Evolutionary conservation across 306 rosid species (phyloP), one percentile per base, ranked within the genome.

Genomic region (Acacia confusa): DNA sequence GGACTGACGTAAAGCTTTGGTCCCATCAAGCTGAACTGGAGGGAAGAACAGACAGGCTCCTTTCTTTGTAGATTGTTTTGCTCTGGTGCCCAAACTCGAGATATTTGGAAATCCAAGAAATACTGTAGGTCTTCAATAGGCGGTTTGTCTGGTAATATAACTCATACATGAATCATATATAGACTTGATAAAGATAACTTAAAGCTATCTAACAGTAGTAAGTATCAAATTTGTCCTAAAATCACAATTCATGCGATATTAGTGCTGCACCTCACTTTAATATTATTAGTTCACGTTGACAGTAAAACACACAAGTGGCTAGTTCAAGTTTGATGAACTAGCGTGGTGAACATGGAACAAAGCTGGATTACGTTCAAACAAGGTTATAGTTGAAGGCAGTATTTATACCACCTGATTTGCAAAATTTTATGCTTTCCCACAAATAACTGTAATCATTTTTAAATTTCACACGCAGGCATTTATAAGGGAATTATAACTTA

Each of bases 1-100:
- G 95, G 97, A 87, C 98, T 95, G 82, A 95, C 80, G 71, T 88
- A 91, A 75, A 95, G 98, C 86, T 92, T 95, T 24, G 98, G 97
- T 70, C 98, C 97, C 98, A 95, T 95, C 91, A 95, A 90, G 85
- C 98, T 92, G 87, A 95, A 95, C 88, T 95, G 98, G 73, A 92
- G 98, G 50, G 92, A 84, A 34, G 78, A 76, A 81, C 98, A 95
- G 19, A 95, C 97, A 45, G 97, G 98, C 84, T 92, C 97, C 86
- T 95, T 95, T 83, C 97, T 87, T 79, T 95, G 98, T 76, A 90
- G 86, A 78, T 88, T 92, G 82, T 87, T 92, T 74, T 88, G 95
- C 78, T 92, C 97, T 5, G 98, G 98, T 30, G 98, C 98, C 98
- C 98, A 95, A 74, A 82, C 92, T 75, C 83, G 91, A 71, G 92